Conservation (phyloP, 1,139 yeast species). For the Pichia sp. region DNA sequence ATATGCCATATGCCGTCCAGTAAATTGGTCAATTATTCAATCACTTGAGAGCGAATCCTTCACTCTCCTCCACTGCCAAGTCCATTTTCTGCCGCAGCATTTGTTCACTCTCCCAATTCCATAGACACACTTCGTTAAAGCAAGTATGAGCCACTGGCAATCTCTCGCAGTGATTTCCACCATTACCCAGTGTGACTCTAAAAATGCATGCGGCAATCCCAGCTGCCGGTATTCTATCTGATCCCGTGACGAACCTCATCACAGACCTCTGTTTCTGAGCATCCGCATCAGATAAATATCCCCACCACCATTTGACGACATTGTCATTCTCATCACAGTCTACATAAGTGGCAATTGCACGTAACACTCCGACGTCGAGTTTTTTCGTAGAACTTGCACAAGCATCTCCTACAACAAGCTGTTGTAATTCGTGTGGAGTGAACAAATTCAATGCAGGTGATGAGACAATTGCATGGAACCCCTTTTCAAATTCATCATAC, state of each 20-base stretch:
- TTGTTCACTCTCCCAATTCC: conserved; percentile 49
- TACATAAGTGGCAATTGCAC: conserved; percentile 63
- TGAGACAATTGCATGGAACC: conserved; percentile 70
- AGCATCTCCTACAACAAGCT: conserved; percentile 66
- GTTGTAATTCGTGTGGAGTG: conserved; percentile 72
- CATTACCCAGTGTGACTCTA: conserved; percentile 47
- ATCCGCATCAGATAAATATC: conserved; percentile 44
- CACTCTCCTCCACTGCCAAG: conserved; percentile 67
- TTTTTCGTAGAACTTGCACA: conserved; percentile 21
- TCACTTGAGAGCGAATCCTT: conserved; percentile 66
- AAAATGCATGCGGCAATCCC: conserved; percentile 72
- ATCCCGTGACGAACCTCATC: conserved; percentile 77
- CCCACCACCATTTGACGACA: conserved; percentile 81
- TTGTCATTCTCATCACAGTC: conserved; percentile 47
- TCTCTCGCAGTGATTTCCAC: conserved; percentile 36
- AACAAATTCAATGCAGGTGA: conserved; percentile 77
- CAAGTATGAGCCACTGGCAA: conserved; percentile 91
- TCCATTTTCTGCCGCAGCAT: conserved; percentile 50
- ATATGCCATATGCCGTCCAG: not conserved
- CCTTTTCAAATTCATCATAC: conserved; percentile 52
- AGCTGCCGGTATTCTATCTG: conserved; percentile 88
- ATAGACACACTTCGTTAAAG: conserved; percentile 79
- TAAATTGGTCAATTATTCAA: not conserved
- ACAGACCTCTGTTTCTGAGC: conserved; percentile 51
- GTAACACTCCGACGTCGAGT: conserved; percentile 60